phyloP scores from a whole-genome alignment of 2,329 filamentous ascomycete species.

The Botrytis medusae region DNA sequence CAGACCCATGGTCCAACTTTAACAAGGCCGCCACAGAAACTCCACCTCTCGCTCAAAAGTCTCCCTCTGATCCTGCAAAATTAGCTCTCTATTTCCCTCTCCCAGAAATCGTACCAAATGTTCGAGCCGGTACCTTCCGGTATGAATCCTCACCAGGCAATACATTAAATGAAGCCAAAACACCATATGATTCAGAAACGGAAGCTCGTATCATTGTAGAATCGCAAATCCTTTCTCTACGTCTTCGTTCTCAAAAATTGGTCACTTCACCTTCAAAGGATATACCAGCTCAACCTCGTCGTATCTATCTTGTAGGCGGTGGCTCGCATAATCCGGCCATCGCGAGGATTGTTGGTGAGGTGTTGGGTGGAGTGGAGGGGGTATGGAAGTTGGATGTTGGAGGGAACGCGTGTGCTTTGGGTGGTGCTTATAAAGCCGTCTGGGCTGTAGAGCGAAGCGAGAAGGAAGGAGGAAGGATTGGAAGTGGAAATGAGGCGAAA shows the following conservation, averaged over 20 bases:
- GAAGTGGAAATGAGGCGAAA: slow-evolving; percentile 2
- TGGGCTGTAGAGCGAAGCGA: slow-evolving; percentile 75
- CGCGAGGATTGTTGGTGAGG: slow-evolving; percentile 78
- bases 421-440: slow-evolving; percentile 92
- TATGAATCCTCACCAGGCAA: slow-evolving; percentile 63
- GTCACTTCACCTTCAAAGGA: slow-evolving; percentile 55
- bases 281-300: slow-evolving; percentile 79
- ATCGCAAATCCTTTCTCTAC: slow-evolving; percentile 89
- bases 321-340: slow-evolving; percentile 89
- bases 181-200: slow-evolving; percentile 57
- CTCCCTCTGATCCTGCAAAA: slow-evolving; percentile 62
- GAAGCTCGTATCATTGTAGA: slow-evolving; percentile 89
- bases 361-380: slow-evolving; percentile 84
- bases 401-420: slow-evolving; percentile 90
- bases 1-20: slow-evolving; percentile 74
- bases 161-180: slow-evolving; percentile 44
- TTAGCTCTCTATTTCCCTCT: slow-evolving; percentile 93
- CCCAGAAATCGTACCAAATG: slow-evolving; percentile 93
- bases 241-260: slow-evolving; percentile 77
- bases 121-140: slow-evolving; percentile 82
- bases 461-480: background rate
- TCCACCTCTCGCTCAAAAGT: slow-evolving; percentile 65
- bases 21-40: slow-evolving; percentile 70
- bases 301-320: slow-evolving; percentile 93
- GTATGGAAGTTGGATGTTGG: slow-evolving; percentile 93